Evolutionary conservation across 495 filamentous ascomycete genomes (phyloP), one percentile per base, ranked within the genome.

Genomic region (Talaromyces wortmannii): DNA sequence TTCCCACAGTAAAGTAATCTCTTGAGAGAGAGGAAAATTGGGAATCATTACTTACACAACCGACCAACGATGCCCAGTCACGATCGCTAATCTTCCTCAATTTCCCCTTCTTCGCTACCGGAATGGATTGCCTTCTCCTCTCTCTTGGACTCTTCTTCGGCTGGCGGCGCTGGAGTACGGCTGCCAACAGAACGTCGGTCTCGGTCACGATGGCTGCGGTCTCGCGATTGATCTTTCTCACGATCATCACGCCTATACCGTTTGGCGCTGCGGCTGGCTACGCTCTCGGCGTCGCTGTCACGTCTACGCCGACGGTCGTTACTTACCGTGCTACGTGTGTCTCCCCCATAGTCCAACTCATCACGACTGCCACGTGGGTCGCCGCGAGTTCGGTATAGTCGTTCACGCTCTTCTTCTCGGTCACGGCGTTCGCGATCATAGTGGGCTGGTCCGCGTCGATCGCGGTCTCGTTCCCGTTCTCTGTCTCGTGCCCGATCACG

Each of bases 31-130:
- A 46, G 44, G 13, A 7, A 46, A 7, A 23, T 46, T 40, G 36
- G 36, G 36, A 40, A 40, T 10, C 13, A 8, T 31, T 8, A 33
- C 31, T 40, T 43, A 31, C 31, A n/a, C 31, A 32, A 53, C 17
- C 50, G 50, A 40, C 13, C 36, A 40, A 13, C 36, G 36, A 40
- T 10, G 8, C 8, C 1, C 13, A 40, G 36, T 40, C 13, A 40
- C 13, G 13, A 40, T 40, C 36, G 13, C 65, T 78, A 90, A 59
- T 95, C 91, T 73, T 97, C 94, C 65, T 96, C 94, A 60, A 98
- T 96, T 75, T 98, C 94, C 29, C 94, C 94, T 70, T 98, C 94
- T 71, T 98, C 94, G 61, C 94, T 97, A 33, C 95, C 94, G 42
- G 86, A 88, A 63, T 87, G 84, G 17, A 89, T 80, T 2, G 80